phyloP scores from a whole-genome alignment of 176 grass and related monocot species.

The Zizania latifolia region DNA sequence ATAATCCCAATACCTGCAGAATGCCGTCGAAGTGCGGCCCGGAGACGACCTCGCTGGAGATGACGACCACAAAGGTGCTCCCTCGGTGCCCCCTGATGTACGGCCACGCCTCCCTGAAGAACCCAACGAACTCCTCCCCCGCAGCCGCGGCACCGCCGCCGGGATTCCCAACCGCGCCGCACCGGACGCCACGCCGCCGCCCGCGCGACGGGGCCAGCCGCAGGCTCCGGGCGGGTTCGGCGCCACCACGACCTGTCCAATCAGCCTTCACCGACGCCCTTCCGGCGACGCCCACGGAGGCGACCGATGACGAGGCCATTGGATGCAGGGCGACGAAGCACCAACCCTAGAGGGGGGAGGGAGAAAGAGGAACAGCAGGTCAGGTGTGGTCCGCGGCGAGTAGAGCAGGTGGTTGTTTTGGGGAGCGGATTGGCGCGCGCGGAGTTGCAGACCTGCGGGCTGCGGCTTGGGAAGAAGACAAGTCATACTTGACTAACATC shows the following conservation, averaged over 20 bases:
- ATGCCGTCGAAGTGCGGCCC: constrained; percentile 60
- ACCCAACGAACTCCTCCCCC: constrained; percentile 60
- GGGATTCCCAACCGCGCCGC: constrained; percentile 20
- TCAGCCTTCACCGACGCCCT: not conserved
- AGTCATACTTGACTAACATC: no score
- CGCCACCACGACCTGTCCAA: no score
- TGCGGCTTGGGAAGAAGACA: not conserved
- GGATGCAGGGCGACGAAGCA: not conserved
- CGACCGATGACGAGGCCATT: constrained; percentile 14
- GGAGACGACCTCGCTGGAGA: constrained; percentile 74
- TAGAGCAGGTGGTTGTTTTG: not conserved
- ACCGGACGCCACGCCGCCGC: constrained; percentile 18
- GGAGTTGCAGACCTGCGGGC: not conserved
- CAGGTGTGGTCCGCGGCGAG: not conserved
- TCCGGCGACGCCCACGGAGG: constrained; percentile 23
- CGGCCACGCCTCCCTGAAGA: constrained; percentile 82
- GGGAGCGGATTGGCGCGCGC: not conserved
- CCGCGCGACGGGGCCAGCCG: not conserved
- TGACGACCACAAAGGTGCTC: constrained; percentile 76
- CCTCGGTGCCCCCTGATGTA: constrained; percentile 80
- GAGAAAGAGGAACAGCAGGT: not conserved
- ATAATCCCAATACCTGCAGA: constrained; percentile 52
- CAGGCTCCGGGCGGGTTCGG: not conserved
- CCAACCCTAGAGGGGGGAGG: constrained; percentile 12
- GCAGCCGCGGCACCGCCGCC: not conserved